These are phyloP conservation scores for Phytophthora cactorum DNA, from an alignment of 352 stramenopile species.

Conservation along the genomic window DNA sequence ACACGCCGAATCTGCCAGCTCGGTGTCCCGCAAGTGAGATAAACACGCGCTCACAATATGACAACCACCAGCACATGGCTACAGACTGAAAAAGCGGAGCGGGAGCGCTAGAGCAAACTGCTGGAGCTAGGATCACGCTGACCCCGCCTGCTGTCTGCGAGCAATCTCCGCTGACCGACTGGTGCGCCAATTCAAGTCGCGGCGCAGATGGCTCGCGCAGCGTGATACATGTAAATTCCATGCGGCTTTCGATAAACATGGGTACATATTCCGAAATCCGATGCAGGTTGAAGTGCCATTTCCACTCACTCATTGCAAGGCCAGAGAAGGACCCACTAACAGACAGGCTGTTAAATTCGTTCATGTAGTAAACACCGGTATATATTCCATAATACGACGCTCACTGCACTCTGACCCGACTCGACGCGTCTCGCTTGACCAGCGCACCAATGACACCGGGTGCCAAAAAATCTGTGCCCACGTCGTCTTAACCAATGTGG, in stretches of 20 bases:
- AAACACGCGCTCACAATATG: not conserved
- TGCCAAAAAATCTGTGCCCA: too few relatives aligned
- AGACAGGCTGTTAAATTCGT: not conserved
- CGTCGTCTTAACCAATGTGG: constrained; percentile 18
- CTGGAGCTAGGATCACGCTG: not conserved
- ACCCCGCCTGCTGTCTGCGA: not conserved
- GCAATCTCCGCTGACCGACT: not conserved
- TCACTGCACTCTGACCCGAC: not conserved
- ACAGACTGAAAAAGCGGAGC: not conserved
- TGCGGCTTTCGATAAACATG: not conserved
- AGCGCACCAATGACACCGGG: not conserved
- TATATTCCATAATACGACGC: not conserved
- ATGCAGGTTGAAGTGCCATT: not conserved
- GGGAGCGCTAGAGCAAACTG: not conserved
- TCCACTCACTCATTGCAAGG: not conserved
- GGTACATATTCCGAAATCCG: not conserved
- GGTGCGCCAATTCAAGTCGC: not conserved
- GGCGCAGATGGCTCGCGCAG: not conserved
- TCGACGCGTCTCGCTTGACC: not conserved
- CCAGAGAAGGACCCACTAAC: not conserved
- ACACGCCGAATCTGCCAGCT: too few relatives aligned
- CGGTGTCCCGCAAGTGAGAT: not conserved
- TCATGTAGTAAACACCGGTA: not conserved
- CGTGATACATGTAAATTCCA: not conserved
- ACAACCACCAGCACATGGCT: not conserved